Evolutionary conservation across 768 basidiomycete genomes (phyloP), one percentile per base, ranked within the genome.

Genomic region (Auriscalpium microsporum): DNA sequence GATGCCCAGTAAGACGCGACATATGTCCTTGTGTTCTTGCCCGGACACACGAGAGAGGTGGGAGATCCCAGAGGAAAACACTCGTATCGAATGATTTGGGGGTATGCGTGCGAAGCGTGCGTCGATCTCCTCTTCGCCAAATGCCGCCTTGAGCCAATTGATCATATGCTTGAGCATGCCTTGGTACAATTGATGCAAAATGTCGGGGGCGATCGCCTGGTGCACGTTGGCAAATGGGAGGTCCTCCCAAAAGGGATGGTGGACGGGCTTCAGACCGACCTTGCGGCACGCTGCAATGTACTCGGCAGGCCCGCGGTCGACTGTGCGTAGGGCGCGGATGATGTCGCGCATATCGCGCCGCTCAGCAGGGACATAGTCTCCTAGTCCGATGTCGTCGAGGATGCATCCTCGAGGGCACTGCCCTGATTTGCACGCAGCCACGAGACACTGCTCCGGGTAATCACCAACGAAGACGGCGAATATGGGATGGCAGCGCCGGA

Each of bases 371-470:
- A 28, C 28, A 4, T 28, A 28, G 4, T 4, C 28, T 28, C 28
- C 28, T 28, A 28, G 5, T 4, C 28, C 28, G 28, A 28, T 28
- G 28, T 2, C 28, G 28, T 28, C 28, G 2, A 28, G 28, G 4
- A 28, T 28, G 28, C 28, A 28, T 7, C 28, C 28, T 28, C 28
- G 28, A 4, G 28, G 28, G 28, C 28, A 28, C 4, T 28, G 28
- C 28, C 28, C 28, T 1, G 7, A 28, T 7, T 28, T 28, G 28
- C 28, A 28, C 28, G 28, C 28, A 28, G 28, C 28, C 5, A 28
- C 28, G 28, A 28, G 28, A 6, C 42, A 44, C 40, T 68, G 64
- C 45, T 68, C 67, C 0, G 63, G 62, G 46, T 68, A 66, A 54
- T 68, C 65, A 1, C 61, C 59, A 13, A 61, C 54, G 48, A 57